Evolutionary conservation across 192 early-diverging fungal genomes (phyloP).

Genomic region (Allomyces arbusculus): DNA sequence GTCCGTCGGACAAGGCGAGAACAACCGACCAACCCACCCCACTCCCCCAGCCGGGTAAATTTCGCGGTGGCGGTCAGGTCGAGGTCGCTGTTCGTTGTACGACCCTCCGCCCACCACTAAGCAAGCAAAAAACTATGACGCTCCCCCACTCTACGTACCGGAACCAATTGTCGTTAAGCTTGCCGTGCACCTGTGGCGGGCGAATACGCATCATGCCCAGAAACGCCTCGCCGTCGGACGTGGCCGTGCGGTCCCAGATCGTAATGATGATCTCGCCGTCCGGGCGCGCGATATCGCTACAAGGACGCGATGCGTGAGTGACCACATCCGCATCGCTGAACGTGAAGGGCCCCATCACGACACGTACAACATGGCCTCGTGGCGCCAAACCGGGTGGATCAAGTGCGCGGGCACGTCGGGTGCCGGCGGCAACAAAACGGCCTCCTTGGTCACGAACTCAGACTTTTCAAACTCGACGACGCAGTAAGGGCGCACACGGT

Average conservation of each 20-base stretch:
- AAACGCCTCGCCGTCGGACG: conserved; percentile 15
- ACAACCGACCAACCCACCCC: too few relatives aligned
- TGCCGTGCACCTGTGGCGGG: conserved; percentile 20
- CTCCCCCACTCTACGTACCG: neutral
- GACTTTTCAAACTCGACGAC: conserved; percentile 38
- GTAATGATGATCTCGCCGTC: conserved; percentile 26
- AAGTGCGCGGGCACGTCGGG: neutral
- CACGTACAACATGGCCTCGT: conserved; percentile 33
- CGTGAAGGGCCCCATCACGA: neutral
- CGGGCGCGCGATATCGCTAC: conserved; percentile 21
- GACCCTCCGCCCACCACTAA: too few relatives aligned
- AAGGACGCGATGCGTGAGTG: neutral
- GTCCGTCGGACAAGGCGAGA: too few relatives aligned
- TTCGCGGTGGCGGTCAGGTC: too few relatives aligned
- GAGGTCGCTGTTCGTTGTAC: too few relatives aligned
- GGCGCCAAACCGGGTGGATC: conserved; percentile 22
- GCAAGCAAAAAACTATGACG: too few relatives aligned
- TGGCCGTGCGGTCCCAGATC: conserved; percentile 21
- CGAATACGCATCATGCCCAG: conserved; percentile 27
- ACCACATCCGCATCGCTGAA: conserved; percentile 5
- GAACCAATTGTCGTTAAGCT: conserved; percentile 34
- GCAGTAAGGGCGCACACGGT: conserved; percentile 19
- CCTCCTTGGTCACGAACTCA: conserved; percentile 29
- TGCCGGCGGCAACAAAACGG: conserved; percentile 4
- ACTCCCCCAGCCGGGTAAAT: too few relatives aligned